A percentile compares a stretch with the other conserved stretches of the same genome.
These are phyloP conservation scores for Salvia miltiorrhiza DNA, from an alignment of 257 asterid genomes.

Conservation along the genomic window DNA sequence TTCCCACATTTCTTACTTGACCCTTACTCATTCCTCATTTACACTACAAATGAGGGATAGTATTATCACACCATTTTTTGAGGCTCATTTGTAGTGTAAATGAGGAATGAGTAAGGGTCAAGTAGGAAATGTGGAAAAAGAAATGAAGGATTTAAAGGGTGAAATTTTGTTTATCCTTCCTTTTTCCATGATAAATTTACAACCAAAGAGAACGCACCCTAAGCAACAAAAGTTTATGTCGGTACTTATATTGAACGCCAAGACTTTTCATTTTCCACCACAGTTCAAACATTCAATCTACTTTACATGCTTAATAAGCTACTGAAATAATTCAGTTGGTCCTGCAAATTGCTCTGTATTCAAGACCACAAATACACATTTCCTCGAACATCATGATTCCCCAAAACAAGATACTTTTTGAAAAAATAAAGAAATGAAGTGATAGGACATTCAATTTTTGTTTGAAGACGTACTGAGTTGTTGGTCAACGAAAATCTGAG, in stretches of 20 bases:
- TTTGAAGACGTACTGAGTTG: neutral
- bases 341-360: slow-evolving; percentile 1
- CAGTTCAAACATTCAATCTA: slow-evolving; percentile 19
- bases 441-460: neutral
- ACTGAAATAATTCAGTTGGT: neutral
- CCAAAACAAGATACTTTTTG: neutral
- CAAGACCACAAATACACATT: neutral
- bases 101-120: too few species aligned
- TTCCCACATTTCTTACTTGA: too few species aligned
- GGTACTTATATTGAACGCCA: neutral
- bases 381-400: neutral
- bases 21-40: too few species aligned
- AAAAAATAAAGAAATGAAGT: neutral
- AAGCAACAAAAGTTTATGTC: too few species aligned
- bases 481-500: neutral
- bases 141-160: too few species aligned
- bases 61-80: too few species aligned
- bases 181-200: too few species aligned
- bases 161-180: too few species aligned
- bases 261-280: neutral
- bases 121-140: too few species aligned
- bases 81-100: too few species aligned
- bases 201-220: too few species aligned
- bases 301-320: neutral
- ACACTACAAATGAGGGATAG: too few species aligned